Base-by-base conservation (phyloP, 2,329 filamentous ascomycete species). In the Alternaria sp. region DNA sequence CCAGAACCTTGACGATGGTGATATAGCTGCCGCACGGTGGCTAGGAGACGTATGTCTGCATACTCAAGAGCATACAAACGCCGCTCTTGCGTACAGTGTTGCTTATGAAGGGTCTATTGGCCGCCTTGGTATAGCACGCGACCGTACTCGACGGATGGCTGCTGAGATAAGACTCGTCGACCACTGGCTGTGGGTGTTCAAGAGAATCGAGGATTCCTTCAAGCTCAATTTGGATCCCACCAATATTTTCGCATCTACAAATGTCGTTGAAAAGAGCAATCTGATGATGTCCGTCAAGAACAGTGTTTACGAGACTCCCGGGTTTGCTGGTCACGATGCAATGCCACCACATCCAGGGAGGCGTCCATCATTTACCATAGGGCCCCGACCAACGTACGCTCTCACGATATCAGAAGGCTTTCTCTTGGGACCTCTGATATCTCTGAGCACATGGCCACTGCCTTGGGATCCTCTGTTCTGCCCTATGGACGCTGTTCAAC, bases 1-100 rank as follows among this genome's bases (percentile, higher is more conserved):
- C 10, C 48, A 40, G 11, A 62, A 63, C 13, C 51, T 74, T 2
- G 73, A 75, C 36, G 71, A 74, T 37, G 73, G 71, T 3, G 72
- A 75, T 46, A 72, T 75, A 33, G 72, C 73, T 11, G 71, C 73
- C 23, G 69, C 71, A 17, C 66, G 70, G 13, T 75, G 73, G 72
- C 63, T 76, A 10, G 73, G 73, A 8, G 73, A 76, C 51, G 62
- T 67, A 13, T 76, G 73, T 50, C 56, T 76, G 3, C 67, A 73
- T 9, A 59, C 71, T 11, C 68, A 69, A 33, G 66, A 76, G 39
- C 63, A 68, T 21, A 28, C 63, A 5, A 74, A 75, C 57, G 66
- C 72, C 11, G 66, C 65, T 9, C 53, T 74, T 3, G 72, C 71
- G 1, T 74, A 71, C 58, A 65, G 68, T n/a, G 62, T 75, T 13